Conservation (phyloP, 2,329 filamentous ascomycete genomes). For the Fusarium xylarioides region DNA sequence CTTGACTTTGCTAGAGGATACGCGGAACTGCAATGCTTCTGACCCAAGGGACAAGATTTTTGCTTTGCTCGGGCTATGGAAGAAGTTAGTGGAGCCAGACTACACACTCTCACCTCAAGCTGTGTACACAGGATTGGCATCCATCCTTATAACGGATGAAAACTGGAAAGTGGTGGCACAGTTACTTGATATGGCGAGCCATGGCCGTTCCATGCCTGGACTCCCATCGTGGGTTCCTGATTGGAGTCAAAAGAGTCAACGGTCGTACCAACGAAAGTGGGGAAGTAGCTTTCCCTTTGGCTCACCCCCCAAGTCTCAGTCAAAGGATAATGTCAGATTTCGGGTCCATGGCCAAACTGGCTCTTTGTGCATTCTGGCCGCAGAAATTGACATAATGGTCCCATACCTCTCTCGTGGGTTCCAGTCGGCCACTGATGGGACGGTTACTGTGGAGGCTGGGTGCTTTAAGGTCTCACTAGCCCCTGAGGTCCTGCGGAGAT, state of each 20-base stretch:
- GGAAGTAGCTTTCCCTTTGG: fast-evolving
- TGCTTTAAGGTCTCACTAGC: neutral
- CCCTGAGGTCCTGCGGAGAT: neutral
- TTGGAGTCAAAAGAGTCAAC: neutral
- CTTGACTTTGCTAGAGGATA: neutral
- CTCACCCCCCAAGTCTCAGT: fast-evolving
- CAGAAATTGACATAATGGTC: neutral
- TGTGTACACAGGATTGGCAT: neutral
- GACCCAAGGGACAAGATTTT: constrained; percentile 5
- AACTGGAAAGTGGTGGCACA: fast-evolving
- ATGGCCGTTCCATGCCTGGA: neutral
- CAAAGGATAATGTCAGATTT: fast-evolving
- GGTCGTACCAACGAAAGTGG: neutral
- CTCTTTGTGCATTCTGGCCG: neutral
- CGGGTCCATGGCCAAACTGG: neutral
- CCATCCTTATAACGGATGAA: neutral
- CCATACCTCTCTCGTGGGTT: neutral
- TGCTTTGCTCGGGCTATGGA: neutral
- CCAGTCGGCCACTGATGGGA: fast-evolving
- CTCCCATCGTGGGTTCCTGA: neutral
- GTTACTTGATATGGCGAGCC: neutral
- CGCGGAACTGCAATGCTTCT: neutral
- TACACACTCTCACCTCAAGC: neutral
- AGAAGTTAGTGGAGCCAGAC: fast-evolving
- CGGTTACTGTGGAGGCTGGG: neutral